Base-by-base conservation (phyloP, 2,329 filamentous ascomycete species). In the Colletotrichum godetiae region DNA sequence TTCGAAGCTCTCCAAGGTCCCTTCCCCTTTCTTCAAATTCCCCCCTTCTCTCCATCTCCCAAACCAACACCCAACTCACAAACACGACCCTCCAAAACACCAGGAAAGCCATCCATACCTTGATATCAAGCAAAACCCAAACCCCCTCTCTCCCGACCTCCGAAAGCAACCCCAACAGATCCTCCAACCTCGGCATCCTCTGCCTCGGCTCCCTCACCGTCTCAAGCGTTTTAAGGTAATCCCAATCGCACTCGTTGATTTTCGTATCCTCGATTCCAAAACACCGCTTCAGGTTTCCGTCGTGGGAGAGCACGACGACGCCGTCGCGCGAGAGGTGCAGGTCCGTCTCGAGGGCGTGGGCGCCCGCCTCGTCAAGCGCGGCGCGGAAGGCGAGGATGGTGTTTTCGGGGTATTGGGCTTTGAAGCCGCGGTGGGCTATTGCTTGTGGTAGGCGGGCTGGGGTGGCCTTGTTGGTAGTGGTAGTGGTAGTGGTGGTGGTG, bases 101-200 rank as follows among this genome's bases (percentile, higher is more conserved):
- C 35, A 12, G 35, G 35, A 37, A 37, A 37, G 2, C 15, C 79
- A 24, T 81, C 15, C 79, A 24, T 81, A 94, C 92, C 86, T 98
- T 98, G 81, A 98, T 94, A 81, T 98, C 96, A 4, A 98, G 85
- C 74, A 98, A 82, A 6, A 97, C 78, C 95, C 95, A 98, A 11
- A 95, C 86, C 56, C 92, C 81, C 78, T 94, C 90, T 52, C 89
- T 81, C 0, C 87, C 92, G 0, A 92, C 92, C 76, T 89, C 85
- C 0, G 89, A 86, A 65, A 98, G 81, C 79, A 92, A 96, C 72
- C 90, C 87, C 10, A 98, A 85, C 66, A 98, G 84, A 78, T 98
- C 95, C 27, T 82, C 78, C 13, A 98, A 85, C 35, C 93, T 87
- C 5, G 95, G 91, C 91, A 98, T 92, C 1, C 87, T 86, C 80